Evolutionary conservation across 202 grass and related monocot genomes (phyloP), one percentile per base, ranked within the genome.

Genomic region (Zoysia matrella): DNA sequence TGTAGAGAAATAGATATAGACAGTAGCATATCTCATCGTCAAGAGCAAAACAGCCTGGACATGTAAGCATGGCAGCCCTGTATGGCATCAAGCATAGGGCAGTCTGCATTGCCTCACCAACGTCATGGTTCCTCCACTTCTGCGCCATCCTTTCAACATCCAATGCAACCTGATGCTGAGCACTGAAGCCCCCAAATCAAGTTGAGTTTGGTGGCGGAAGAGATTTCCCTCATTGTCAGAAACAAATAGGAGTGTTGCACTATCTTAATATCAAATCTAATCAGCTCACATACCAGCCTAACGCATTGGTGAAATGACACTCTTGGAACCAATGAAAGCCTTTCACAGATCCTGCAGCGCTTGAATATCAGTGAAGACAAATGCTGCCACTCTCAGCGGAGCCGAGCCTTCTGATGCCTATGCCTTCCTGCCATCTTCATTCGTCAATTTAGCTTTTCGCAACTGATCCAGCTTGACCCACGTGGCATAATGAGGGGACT

Each of bases 11-110:
- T 52, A 67, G 8, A 50, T 7, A 72, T 36, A 36, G 30, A 82
- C 53, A 53, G 8, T 56, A 80, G 55, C 40, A 11, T 4, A 89
- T 48, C 60, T 84, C 10, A 22, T 11, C 83, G 13, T 91, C 49
- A 97, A 61, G 94, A 92, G 65, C 88, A 94, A 78, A 97, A 97
- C 56, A 98, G 45, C 78, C 92, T 95, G 65, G 92, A 98, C 75
- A 98, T 82, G 85, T 93, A 95, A 60, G 81, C 79, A 80, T 93
- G 95, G 70, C 86, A 98, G 3, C 95, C 90, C 56, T 98, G 94
- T 65, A 98, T 70, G 0, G 76, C 88, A 62, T 93, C 95, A 11
- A 98, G 82, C 82, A 98, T 60, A 5, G 92, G 90, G 14, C 68
- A 14, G 88, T 89, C 82, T 98, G 90, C 55, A 80, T 85, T 67